phyloP scores from a whole-genome alignment of 2,329 filamentous ascomycete genomes.

The Lecanoromycetidae sp. region DNA sequence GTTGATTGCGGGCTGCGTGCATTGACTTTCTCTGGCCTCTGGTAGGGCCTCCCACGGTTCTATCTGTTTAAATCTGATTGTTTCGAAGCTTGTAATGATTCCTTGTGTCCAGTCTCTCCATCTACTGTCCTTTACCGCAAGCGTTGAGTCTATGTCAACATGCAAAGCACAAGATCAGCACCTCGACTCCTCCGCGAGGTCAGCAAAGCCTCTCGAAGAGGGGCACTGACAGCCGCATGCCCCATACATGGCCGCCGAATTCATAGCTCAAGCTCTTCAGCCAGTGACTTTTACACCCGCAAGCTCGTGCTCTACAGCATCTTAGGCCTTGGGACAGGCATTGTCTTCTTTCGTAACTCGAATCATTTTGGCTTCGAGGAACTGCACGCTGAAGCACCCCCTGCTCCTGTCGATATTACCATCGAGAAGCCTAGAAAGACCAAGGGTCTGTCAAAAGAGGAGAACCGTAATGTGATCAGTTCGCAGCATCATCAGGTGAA shows the following conservation, averaged over 20 bases:
- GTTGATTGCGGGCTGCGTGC: not conserved
- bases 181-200: constrained; percentile 2
- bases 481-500: constrained; percentile 82
- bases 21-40: not conserved
- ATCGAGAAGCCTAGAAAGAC: constrained; percentile 56
- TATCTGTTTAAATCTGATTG: not conserved
- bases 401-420: constrained; percentile 41
- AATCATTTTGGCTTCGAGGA: constrained; percentile 23
- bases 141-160: not conserved
- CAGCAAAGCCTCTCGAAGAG: constrained; percentile 6
- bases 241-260: constrained; percentile 6
- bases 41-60: not conserved
- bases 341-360: constrained; percentile 8
- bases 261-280: not conserved
- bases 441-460: constrained; percentile 48
- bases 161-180: constrained; percentile 1
- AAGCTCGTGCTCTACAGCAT: not conserved
- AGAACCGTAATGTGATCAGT: constrained; percentile 63
- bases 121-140: not conserved
- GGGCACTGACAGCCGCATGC: not conserved
- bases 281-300: not conserved
- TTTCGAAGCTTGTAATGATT: not conserved
- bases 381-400: constrained; percentile 38
- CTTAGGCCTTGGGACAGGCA: constrained; percentile 2
- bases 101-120: not conserved